Conservation (phyloP, 176 grass and related monocot species). For the Oryza glumipatula region DNA sequence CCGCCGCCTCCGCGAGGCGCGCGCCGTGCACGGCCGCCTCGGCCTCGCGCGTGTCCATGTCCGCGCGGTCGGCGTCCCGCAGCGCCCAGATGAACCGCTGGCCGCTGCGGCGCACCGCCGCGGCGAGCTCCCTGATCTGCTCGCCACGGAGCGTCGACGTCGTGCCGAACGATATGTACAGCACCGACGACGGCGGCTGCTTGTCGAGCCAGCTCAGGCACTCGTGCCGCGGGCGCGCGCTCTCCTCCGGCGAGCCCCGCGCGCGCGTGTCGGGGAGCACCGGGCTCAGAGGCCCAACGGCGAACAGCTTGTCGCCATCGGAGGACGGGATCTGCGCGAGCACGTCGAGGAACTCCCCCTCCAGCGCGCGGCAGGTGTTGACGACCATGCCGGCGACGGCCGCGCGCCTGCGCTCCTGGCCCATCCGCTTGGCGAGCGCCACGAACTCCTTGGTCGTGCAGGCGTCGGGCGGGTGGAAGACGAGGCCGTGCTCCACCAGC, state of each 20-base stretch:
- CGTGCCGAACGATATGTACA: conserved; percentile 85
- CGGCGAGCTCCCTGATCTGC: conserved; percentile 67
- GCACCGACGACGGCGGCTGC: conserved; percentile 61
- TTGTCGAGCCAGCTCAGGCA: conserved; percentile 72
- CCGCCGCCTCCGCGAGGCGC: conserved; percentile 3
- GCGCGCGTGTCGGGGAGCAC: not conserved
- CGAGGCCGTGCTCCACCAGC: conserved; percentile 41
- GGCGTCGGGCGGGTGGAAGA: conserved; percentile 34
- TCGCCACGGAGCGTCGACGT: conserved; percentile 53
- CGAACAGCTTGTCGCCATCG: conserved; percentile 49
- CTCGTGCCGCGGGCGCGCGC: conserved; percentile 6
- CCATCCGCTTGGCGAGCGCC: conserved; percentile 27
- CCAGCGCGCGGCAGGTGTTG: conserved; percentile 61
- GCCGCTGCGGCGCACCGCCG: conserved; percentile 43
- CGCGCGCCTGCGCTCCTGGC: conserved; percentile 4
- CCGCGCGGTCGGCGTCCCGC: conserved; percentile 56
- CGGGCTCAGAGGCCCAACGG: conserved; percentile 57
- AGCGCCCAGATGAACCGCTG: conserved; percentile 72
- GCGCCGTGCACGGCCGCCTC: not conserved
- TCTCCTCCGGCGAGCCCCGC: not conserved
- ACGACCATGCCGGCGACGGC: conserved; percentile 45
- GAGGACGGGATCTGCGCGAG: conserved; percentile 33
- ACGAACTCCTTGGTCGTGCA: conserved; percentile 45
- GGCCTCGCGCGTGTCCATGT: conserved; percentile 11
- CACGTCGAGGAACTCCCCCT: conserved; percentile 70